Percentiles rank a stretch among this genome's conserved stretches.
These are phyloP conservation scores for Coniochaeta pulveracea DNA, from an alignment of 2,329 filamentous ascomycete genomes.

Conservation along the genomic window DNA sequence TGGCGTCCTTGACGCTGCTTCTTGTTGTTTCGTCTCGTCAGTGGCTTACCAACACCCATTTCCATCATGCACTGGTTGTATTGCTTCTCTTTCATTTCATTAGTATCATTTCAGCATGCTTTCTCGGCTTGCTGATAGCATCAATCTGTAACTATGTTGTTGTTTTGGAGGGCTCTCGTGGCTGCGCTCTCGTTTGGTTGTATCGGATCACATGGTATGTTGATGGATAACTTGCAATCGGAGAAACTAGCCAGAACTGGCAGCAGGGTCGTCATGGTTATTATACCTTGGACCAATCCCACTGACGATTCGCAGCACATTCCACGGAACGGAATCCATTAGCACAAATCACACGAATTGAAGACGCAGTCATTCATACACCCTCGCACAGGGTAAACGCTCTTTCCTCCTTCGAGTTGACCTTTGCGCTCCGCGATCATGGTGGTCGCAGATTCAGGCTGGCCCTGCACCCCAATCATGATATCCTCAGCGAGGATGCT, in stretches of 20 bases:
- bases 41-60: too few species aligned
- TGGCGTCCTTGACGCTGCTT: too few species aligned
- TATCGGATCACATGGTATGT: too few species aligned
- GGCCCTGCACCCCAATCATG: constrained; percentile 78
- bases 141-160: too few species aligned
- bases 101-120: too few species aligned
- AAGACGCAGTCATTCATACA: constrained; percentile 67
- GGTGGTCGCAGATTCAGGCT: constrained; percentile 62
- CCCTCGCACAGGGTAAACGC: constrained; percentile 70
- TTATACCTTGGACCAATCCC: constrained; percentile 9
- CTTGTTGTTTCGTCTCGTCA: too few species aligned
- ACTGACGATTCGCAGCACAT: constrained; percentile 38
- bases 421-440: constrained; percentile 60
- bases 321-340: constrained; percentile 70
- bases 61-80: too few species aligned
- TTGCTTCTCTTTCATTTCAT: too few species aligned
- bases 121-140: too few species aligned
- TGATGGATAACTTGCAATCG: too few species aligned
- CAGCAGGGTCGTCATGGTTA: constrained; percentile 12
- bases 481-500: constrained; percentile 70
- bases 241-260: too few species aligned
- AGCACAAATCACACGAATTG: constrained; percentile 58
- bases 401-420: constrained; percentile 73
- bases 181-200: too few species aligned
- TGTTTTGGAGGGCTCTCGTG: constrained; percentile 18